Evolutionary conservation across 371 early-diverging fungal species (phyloP).

Genomic region (Mortierella sp.): DNA sequence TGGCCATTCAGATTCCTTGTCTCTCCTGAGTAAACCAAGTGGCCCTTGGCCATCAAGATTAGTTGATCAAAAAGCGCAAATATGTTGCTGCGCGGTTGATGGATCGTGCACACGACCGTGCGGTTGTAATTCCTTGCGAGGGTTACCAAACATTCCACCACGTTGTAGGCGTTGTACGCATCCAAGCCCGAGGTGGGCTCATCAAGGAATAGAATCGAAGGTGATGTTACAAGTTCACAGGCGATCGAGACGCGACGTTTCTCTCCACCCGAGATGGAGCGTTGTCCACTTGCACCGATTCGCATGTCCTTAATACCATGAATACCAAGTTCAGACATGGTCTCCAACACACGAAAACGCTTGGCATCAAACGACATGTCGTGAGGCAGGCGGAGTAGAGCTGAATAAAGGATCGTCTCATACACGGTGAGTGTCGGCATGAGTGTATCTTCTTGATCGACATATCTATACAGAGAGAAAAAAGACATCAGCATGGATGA

Average conservation of each 20-base stretch:
- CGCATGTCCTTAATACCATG: constrained; percentile 68
- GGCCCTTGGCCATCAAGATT: constrained; percentile 87
- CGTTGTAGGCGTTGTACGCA: constrained; percentile 92
- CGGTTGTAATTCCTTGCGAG: constrained; percentile 86
- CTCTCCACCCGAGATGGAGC: constrained; percentile 95
- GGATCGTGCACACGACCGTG: constrained; percentile 94
- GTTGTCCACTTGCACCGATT: constrained; percentile 73
- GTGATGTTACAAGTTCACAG: constrained; percentile 86
- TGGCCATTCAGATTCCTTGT: constrained; percentile 63
- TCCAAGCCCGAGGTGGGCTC: constrained; percentile 95
- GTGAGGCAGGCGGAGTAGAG: constrained; percentile 82
- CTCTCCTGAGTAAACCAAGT: constrained; percentile 84
- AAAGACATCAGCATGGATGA: no score
- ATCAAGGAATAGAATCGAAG: constrained; percentile 86
- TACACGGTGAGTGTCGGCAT: constrained; percentile 90
- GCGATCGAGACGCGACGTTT: constrained; percentile 95
- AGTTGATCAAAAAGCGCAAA: constrained; percentile 90
- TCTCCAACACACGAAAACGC: constrained; percentile 69
- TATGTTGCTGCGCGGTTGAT: constrained; percentile 96
- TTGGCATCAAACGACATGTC: constrained; percentile 64
- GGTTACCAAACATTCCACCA: constrained; percentile 85
- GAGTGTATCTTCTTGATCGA: constrained; percentile 92
- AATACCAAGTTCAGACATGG: constrained; percentile 79
- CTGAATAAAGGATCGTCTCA: constrained; percentile 91
- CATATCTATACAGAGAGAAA: constrained; percentile 69